Evolutionary conservation across 805 yeast species (phyloP), one percentile per base, ranked within the genome.

Genomic region (Alloascoidea africana): DNA sequence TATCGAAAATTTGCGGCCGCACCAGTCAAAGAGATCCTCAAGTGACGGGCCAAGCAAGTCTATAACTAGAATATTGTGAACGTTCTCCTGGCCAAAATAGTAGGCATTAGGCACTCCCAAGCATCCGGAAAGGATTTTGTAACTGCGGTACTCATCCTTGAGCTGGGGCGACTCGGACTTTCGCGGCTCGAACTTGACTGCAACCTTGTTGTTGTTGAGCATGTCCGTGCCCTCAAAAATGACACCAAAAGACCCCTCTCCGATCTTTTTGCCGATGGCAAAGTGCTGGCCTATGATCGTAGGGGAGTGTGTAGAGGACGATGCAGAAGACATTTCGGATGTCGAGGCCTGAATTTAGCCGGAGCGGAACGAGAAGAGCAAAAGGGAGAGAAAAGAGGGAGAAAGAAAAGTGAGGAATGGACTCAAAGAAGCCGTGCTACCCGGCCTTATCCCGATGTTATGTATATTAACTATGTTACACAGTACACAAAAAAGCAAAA

Each of bases 11-110:
- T 73, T 70, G 36, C 94, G 68, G 14, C 83, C 82, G 60, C 94
- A 82, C 94, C 93, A 82, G 49, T 82, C 94, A 53, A 82, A 82
- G 41, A 82, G 59, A 55, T 82, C 94, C 53, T 82, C 94, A 43
- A 82, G 62, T 1, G 87, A 78, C 4, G 94, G 94, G 3, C 94
- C 94, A 49, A 82, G 61, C 16, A 82, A 62, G 50, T 82, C 94
- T 45, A 82, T 82, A 19, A 82, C 86, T 43, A 82, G 57, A 34
- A 82, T 79, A 52, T 81, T 81, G 58, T 82, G 93, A 41, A 82
- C 66, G 16, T 93, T 91, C 56, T 82, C 93, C 51, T 82, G 91
- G 23, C 94, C 94, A 53, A 81, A 80, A 51, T 79, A 82, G 54
- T 81, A 82, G 4, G 89, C 91, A 47, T 71, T 70, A 34, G 94